These are phyloP conservation scores for Podila verticillata DNA, from an alignment of 192 early-diverging fungal genomes.

Conservation along the genomic window DNA sequence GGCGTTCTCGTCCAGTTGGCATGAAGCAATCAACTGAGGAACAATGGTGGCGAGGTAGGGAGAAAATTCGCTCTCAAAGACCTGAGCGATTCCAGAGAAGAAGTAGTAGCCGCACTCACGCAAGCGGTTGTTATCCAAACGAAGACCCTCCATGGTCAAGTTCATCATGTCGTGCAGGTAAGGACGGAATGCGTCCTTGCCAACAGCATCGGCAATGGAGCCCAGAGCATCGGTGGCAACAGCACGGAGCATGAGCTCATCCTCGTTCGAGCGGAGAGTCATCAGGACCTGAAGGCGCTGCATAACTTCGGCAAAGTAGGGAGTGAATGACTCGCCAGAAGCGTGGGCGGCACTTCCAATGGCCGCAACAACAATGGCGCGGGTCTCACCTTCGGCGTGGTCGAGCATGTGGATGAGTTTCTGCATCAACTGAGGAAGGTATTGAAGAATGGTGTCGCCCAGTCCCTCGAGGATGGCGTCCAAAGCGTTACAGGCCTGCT, in stretches of 20 bases:
- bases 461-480: conserved; percentile 92
- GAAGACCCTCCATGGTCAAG: conserved; percentile 81
- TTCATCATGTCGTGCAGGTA: conserved; percentile 79
- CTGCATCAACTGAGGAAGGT: conserved; percentile 85
- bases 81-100: conserved; percentile 83
- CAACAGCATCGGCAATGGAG: conserved; percentile 88
- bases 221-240: conserved; percentile 87
- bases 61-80: conserved; percentile 86
- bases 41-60: conserved; percentile 79
- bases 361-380: conserved; percentile 82
- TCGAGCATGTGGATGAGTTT: conserved; percentile 82
- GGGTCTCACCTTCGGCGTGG: conserved; percentile 70
- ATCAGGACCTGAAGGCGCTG: conserved; percentile 76
- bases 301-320: conserved; percentile 82
- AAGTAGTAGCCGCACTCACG: conserved; percentile 89
- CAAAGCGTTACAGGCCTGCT: conserved; percentile 84
- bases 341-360: conserved; percentile 94
- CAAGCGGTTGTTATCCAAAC: conserved; percentile 75
- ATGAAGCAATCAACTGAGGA: conserved; percentile 83
- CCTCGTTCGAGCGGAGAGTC: conserved; percentile 70
- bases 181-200: conserved; percentile 82
- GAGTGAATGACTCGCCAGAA: conserved; percentile 70
- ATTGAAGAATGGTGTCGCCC: conserved; percentile 80
- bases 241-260: conserved; percentile 83
- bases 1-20: conserved; percentile 76